phyloP scores from a whole-genome alignment of 352 stramenopile species.

The Porosira glacialis region DNA sequence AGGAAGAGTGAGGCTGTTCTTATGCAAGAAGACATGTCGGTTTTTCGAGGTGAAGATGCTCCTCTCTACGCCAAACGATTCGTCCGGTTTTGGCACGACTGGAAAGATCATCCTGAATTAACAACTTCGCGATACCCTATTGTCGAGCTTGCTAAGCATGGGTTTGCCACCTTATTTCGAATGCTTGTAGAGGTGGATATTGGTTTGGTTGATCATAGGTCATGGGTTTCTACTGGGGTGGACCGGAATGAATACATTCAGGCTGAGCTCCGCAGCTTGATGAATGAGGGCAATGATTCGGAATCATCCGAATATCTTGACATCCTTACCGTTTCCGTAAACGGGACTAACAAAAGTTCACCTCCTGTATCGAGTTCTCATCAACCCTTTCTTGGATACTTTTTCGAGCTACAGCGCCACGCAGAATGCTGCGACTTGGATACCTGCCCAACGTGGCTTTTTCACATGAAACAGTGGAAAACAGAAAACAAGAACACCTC shows the following conservation, averaged over 20 bases:
- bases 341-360: background rate
- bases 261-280: background rate
- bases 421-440: background rate
- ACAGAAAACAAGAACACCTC: background rate
- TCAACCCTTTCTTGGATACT: too few relatives aligned
- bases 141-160: background rate
- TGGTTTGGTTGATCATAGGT: background rate
- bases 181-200: background rate
- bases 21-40: background rate
- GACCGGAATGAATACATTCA: conserved; percentile 3
- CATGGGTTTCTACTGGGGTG: too few relatives aligned
- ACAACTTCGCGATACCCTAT: background rate
- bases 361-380: too few relatives aligned
- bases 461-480: background rate
- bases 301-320: background rate
- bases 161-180: background rate
- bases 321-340: background rate
- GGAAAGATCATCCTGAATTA: background rate
- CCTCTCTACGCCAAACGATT: background rate
- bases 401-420: background rate
- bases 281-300: background rate
- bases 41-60: background rate
- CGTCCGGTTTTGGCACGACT: background rate
- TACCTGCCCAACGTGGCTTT: background rate
- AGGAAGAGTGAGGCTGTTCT: background rate